Percentiles rank a stretch among this genome's conserved stretches.
Evolutionary conservation across 345 rosid species (phyloP).

Genomic region (Linum lewisii): DNA sequence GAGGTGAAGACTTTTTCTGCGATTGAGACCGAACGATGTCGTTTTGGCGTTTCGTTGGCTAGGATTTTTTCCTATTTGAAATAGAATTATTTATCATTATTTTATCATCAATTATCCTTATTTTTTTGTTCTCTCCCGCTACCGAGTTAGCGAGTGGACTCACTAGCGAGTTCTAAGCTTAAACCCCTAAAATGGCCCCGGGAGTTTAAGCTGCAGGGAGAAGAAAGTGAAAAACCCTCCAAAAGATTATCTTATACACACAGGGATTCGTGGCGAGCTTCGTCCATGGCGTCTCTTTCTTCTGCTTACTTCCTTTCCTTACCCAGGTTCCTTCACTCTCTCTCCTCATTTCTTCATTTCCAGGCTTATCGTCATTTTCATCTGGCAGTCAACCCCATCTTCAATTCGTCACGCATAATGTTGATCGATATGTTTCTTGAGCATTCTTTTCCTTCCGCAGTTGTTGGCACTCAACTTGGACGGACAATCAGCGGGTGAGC

Average conservation of each 20-base stretch:
- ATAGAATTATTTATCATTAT: too few relatives aligned
- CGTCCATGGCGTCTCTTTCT: constrained; percentile 52
- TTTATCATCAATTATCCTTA: too few relatives aligned
- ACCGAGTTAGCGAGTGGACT: too few relatives aligned
- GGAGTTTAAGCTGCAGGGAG: not conserved
- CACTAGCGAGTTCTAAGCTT: not conserved
- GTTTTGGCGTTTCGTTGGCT: too few relatives aligned
- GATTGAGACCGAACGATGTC: not conserved
- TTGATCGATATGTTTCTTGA: not conserved
- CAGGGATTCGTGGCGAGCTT: not conserved
- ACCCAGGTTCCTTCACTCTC: constrained; percentile 48
- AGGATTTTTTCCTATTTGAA: too few relatives aligned
- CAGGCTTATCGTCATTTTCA: not conserved
- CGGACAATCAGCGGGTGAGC: constrained; percentile 25
- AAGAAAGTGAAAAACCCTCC: not conserved
- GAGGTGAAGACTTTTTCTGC: not conserved
- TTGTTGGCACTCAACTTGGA: constrained; percentile 44
- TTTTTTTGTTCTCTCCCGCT: too few relatives aligned
- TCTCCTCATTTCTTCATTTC: constrained; percentile 6
- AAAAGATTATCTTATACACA: not conserved
- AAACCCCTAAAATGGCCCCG: not conserved
- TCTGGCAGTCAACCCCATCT: not conserved
- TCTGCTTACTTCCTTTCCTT: constrained; percentile 43
- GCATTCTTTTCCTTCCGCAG: constrained; percentile 20
- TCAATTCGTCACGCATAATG: constrained; percentile 7